These are phyloP conservation scores for Solanum chiquidenum DNA, from an alignment of 257 asterid species.

Conservation along the genomic window DNA sequence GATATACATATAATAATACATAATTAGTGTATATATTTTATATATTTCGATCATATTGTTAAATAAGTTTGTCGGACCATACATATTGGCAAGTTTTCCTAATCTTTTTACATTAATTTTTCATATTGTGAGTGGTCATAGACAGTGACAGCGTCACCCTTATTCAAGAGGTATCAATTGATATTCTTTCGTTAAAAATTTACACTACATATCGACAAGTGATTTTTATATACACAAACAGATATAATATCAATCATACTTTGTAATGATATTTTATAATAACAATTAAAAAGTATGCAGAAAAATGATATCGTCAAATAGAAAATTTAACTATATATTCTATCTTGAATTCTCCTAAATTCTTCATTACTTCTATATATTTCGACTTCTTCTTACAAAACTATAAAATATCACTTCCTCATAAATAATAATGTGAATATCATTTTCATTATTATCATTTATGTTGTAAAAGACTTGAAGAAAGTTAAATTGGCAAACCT, in stretches of 20 bases:
- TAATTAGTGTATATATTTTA: no score
- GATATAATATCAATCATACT: background rate
- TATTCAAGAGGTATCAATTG: background rate
- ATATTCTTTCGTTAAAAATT: accelerated
- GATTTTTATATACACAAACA: background rate
- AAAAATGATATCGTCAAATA: no score
- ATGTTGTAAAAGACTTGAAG: background rate
- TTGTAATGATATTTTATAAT: no score
- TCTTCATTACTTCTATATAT: background rate
- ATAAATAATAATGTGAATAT: background rate
- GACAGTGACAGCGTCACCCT: background rate
- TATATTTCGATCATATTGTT: no score
- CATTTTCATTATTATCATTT: background rate
- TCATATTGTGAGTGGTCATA: background rate
- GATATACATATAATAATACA: background rate
- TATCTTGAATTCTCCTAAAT: background rate
- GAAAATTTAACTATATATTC: no score
- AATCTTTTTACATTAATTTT: background rate
- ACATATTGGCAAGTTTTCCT: background rate
- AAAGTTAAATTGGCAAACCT: background rate
- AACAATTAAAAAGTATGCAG: background rate
- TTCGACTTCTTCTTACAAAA: background rate
- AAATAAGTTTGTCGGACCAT: background rate
- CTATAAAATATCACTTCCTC: no score
- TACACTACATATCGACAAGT: accelerated